Percentiles rank a stretch among this genome's conserved stretches.
These are phyloP conservation scores for Plasmodium knowlesi DNA, from an alignment of 169 alveolate genomes.

Conservation along the genomic window DNA sequence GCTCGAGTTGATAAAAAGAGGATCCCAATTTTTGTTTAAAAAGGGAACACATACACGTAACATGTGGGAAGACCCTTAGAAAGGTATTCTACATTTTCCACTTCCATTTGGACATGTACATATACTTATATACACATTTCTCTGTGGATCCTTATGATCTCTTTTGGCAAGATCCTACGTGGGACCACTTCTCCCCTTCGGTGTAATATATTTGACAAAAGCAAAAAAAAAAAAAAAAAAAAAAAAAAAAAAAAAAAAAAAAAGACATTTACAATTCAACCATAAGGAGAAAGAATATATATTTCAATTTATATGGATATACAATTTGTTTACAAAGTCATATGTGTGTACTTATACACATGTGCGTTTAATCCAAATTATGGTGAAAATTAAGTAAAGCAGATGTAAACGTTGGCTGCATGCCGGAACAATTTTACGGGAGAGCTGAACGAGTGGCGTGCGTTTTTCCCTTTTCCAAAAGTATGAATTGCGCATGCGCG, in stretches of 20 bases:
- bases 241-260: not conserved
- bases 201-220: not conserved
- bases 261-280: not conserved
- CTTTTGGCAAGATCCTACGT: not conserved
- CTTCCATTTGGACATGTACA: not conserved
- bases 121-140: not conserved
- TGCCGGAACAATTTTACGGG: not conserved
- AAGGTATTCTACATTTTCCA: not conserved
- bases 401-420: not conserved
- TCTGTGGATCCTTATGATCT: not conserved
- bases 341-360: not conserved
- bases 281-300: not conserved
- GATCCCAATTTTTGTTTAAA: not conserved
- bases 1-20: not conserved
- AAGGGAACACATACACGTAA: not conserved
- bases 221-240: not conserved
- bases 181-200: not conserved
- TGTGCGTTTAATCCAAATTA: not conserved
- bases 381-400: not conserved
- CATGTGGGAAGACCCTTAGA: not conserved
- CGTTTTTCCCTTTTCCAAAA: not conserved
- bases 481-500: not conserved
- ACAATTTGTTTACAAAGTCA: not conserved
- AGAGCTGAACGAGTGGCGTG: not conserved
- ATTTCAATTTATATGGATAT: not conserved